phyloP scores from a whole-genome alignment of 129 eudicot genomes.

The Silybum marianum region DNA sequence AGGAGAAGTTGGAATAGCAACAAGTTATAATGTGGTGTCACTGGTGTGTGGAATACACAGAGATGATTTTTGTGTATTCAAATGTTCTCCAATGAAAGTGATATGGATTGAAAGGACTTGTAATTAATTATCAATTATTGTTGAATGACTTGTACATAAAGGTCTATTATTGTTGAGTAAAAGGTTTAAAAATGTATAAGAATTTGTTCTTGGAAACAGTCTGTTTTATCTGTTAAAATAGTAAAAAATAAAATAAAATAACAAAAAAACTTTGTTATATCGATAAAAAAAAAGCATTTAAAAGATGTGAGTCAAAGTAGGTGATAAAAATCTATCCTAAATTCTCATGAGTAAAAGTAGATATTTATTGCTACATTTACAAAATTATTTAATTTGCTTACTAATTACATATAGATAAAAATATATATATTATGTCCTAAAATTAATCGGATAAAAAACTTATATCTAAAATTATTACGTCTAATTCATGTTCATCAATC shows the following conservation, averaged over 20 bases:
- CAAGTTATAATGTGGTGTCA: slow-evolving; percentile 6
- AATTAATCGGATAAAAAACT: too few species aligned
- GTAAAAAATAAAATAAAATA: too few species aligned
- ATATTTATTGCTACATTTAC: slow-evolving; percentile 12
- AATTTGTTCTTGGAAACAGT: not conserved
- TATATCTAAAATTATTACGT: too few species aligned
- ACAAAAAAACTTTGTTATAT: too few species aligned
- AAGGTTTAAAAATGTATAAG: not conserved
- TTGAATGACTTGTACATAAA: not conserved
- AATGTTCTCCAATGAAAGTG: not conserved
- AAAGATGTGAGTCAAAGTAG: too few species aligned
- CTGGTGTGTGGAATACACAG: slow-evolving; percentile 26
- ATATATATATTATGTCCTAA: too few species aligned
- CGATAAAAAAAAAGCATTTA: too few species aligned
- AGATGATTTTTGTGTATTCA: slow-evolving; percentile 16
- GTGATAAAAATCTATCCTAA: too few species aligned
- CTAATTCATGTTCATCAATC: too few species aligned
- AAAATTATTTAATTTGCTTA: not conserved
- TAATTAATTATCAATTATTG: slow-evolving; percentile 15
- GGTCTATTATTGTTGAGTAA: not conserved
- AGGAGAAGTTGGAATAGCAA: not conserved
- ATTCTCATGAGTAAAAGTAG: not conserved
- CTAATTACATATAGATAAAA: not conserved
- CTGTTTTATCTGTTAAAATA: not conserved
- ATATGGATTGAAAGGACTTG: too few species aligned